Evolutionary conservation across 2,329 filamentous ascomycete species (phyloP), one percentile per base, ranked within the genome.

Genomic region (Elsinoe australis): DNA sequence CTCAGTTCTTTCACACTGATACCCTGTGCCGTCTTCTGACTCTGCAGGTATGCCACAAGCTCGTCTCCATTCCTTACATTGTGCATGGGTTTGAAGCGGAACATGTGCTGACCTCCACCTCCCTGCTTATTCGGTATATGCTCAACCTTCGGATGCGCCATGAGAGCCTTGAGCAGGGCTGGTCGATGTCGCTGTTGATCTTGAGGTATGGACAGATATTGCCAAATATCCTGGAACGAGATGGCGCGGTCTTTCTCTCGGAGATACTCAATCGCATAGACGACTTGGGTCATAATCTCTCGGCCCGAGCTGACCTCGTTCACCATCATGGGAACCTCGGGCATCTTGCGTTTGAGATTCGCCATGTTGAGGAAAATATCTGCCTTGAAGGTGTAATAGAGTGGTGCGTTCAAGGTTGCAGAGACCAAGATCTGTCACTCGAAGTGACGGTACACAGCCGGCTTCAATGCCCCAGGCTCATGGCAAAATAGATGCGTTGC

Each of bases 1-100:
- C 95, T 94, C 53, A 98, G 76, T 59, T 95, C 88, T 64, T 87
- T 88, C 53, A 96, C 87, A 29, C 75, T 76, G 48, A 96, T 78
- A 9, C 87, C 87, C 55, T 83, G 80, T 1, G 87, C 85, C 51
- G 88, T 88, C 46, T 79, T 80, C 67, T 89, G 88, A 47, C 76
- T 74, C 67, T 95, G 88, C 24, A 98, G 77, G 61, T 87, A 84
- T 49, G 77, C 78, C 48, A 94, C 79, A 48, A 98, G 77, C 58
- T 88, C 80, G 31, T 83, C 81, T 51, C 82, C 80, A 59, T 80
- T 82, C 57, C 80, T 82, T 52, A 98, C 90, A 53, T 85, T 82
- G 63, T 95, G 87, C 58, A 85, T 78, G 48, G 92, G 88, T 31
- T 80, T 80, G 71, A 94, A 94, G 54, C 77, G 73, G 71, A 90